phyloP scores from a whole-genome alignment of 2,329 filamentous ascomycete genomes.

The Aureobasidium sp. region DNA sequence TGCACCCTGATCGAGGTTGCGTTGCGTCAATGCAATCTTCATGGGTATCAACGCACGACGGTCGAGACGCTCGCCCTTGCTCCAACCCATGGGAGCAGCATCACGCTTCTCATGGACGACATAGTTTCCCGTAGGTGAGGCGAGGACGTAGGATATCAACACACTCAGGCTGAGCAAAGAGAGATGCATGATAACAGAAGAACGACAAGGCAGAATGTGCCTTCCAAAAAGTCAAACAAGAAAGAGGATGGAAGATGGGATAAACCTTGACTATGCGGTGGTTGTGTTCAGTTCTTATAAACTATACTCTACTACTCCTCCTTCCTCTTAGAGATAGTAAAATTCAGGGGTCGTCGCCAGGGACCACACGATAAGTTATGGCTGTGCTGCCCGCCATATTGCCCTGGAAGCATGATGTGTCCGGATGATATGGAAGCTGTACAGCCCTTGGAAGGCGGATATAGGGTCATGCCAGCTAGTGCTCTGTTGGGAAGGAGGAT shows the following conservation, averaged over 20 bases:
- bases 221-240: neutral
- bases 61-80: constrained; percentile 20
- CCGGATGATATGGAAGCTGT: neutral
- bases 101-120: constrained; percentile 27
- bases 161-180: constrained; percentile 17
- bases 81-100: constrained; percentile 24
- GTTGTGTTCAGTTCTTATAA: neutral
- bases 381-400: neutral
- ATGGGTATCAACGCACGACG: constrained; percentile 26
- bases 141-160: constrained; percentile 17
- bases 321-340: constrained; percentile 5
- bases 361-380: neutral
- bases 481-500: constrained; percentile 8
- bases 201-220: neutral
- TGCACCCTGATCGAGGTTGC: constrained; percentile 26
- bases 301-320: neutral
- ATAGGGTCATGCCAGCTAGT: neutral
- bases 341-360: neutral
- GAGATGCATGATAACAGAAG: constrained; percentile 18
- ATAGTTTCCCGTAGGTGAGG: constrained; percentile 21
- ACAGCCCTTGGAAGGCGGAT: neutral
- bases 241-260: neutral
- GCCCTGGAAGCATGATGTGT: neutral
- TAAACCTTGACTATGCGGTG: neutral
- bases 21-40: constrained; percentile 28